Percentiles rank a stretch among this genome's conserved stretches.
Evolutionary conservation across 371 early-diverging fungal species (phyloP).

Genomic region (Mucor irregularis): DNA sequence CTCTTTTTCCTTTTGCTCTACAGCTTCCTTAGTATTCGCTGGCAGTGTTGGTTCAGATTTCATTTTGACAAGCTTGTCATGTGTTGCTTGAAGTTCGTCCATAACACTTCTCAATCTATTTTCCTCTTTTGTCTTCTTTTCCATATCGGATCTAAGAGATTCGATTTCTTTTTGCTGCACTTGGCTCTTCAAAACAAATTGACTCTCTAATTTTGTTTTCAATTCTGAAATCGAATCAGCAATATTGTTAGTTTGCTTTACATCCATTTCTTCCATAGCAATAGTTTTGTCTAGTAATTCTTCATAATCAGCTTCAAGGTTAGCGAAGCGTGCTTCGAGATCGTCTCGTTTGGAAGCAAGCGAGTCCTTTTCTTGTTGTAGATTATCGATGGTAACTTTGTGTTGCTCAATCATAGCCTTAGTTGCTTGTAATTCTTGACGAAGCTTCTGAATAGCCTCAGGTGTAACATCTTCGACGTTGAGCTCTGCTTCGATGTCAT

Average conservation of each 20-base stretch:
- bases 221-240: slow-evolving; percentile 76
- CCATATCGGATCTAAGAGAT: slow-evolving; percentile 64
- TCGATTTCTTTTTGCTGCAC: slow-evolving; percentile 82
- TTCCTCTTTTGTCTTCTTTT: slow-evolving; percentile 75
- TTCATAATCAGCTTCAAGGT: slow-evolving; percentile 86
- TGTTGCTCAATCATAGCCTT: slow-evolving; percentile 70
- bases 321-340: slow-evolving; percentile 69
- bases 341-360: slow-evolving; percentile 68
- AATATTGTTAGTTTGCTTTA: slow-evolving; percentile 57
- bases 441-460: slow-evolving; percentile 38
- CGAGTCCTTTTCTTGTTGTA: slow-evolving; percentile 64
- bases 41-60: slow-evolving; percentile 28
- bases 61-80: slow-evolving; percentile 63
- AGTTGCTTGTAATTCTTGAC: slow-evolving; percentile 75
- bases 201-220: slow-evolving; percentile 82
- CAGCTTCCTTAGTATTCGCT: slow-evolving; percentile 21
- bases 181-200: slow-evolving; percentile 77
- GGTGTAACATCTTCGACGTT: slow-evolving; percentile 36
- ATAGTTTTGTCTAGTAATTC: slow-evolving; percentile 92
- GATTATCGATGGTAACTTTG: slow-evolving; percentile 65
- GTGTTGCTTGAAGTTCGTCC: slow-evolving; percentile 59
- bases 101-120: slow-evolving; percentile 57
- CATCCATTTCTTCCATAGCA: slow-evolving; percentile 80
- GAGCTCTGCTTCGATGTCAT: slow-evolving; percentile 72
- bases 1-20: slow-evolving; percentile 74